phyloP scores from a whole-genome alignment of 1,139 yeast genomes.

The Ashbya aceris region DNA sequence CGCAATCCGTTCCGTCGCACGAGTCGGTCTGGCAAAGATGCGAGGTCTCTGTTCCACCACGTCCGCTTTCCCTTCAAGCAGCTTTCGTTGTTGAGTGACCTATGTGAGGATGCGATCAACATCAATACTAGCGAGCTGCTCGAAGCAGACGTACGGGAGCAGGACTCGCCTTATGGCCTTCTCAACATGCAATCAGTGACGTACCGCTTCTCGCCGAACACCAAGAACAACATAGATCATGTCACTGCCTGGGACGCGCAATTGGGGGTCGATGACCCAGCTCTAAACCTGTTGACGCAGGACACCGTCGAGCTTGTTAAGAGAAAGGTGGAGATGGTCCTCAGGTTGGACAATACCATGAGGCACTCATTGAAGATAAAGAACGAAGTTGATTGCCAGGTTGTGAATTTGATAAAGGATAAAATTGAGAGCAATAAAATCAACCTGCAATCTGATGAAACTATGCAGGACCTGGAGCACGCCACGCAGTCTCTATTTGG shows the following conservation, averaged over 20 bases:
- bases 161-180: constrained; percentile 11
- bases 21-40: constrained; percentile 20
- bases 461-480: neutral
- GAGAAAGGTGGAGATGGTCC: constrained; percentile 65
- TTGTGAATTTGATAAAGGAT: constrained; percentile 54
- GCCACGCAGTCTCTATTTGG: neutral
- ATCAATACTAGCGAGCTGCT: constrained; percentile 46
- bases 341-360: constrained; percentile 66
- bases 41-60: constrained; percentile 29
- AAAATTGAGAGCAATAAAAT: constrained; percentile 40
- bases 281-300: constrained; percentile 49
- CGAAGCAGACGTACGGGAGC: constrained; percentile 6
- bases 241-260: constrained; percentile 41
- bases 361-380: constrained; percentile 75
- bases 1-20: constrained; percentile 2
- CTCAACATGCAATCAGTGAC: constrained; percentile 14
- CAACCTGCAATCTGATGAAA: neutral
- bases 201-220: constrained; percentile 57
- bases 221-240: constrained; percentile 53
- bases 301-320: constrained; percentile 59
- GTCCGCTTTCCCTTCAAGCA: constrained; percentile 58
- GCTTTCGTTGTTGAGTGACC: constrained; percentile 51
- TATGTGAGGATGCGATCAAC: constrained; percentile 67
- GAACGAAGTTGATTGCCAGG: constrained; percentile 69
- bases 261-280: constrained; percentile 43